These are phyloP conservation scores for Hamamelis virginiana DNA, from an alignment of 164 flowering plant genomes.

Conservation along the genomic window DNA sequence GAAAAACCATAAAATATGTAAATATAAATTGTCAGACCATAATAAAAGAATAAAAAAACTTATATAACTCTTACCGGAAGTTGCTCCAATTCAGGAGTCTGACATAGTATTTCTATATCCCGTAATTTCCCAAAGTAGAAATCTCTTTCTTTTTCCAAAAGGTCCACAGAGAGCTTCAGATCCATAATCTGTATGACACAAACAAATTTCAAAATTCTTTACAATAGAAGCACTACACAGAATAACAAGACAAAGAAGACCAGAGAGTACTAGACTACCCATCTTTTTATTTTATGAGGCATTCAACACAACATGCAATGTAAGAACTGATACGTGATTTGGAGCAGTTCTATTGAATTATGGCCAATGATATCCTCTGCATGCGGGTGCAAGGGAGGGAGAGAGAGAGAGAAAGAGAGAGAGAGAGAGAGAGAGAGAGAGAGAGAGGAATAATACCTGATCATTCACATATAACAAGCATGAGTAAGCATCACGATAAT, in stretches of 20 bases:
- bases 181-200: slow-evolving; percentile 49
- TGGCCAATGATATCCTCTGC: no score
- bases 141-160: slow-evolving; percentile 83
- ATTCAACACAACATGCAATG: no score
- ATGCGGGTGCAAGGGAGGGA: no score
- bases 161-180: slow-evolving; percentile 70
- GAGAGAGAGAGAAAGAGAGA: no score
- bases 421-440: no score
- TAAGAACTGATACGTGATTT: no score
- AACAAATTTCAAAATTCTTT: neutral
- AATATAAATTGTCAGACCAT: neutral
- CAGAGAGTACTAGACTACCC: no score
- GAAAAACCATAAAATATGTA: neutral
- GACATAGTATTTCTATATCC: slow-evolving; percentile 86
- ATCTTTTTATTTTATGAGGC: no score
- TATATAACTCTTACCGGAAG: slow-evolving; percentile 49
- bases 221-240: neutral
- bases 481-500: no score
- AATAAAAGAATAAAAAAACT: neutral
- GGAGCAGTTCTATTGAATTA: no score
- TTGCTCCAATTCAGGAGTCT: slow-evolving; percentile 64
- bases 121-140: slow-evolving; percentile 82
- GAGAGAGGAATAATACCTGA: no score
- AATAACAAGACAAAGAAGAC: neutral
- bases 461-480: no score